A percentile compares a stretch with the other conserved stretches of the same genome.
phyloP scores from a whole-genome alignment of 1,139 yeast genomes.

The Scheffersomyces lignicola region DNA sequence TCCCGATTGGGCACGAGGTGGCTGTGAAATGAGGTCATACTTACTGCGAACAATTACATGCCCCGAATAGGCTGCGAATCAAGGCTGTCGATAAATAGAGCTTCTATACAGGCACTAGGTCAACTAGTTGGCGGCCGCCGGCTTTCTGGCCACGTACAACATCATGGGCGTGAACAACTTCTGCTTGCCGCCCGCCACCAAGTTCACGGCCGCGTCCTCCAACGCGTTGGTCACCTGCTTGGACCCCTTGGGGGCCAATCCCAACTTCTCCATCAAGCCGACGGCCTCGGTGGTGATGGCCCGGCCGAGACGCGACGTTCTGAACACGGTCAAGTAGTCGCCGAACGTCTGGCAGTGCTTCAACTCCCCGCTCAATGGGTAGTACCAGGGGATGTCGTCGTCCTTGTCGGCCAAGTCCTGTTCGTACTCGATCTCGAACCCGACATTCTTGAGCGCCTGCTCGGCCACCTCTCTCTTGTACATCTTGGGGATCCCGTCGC shows the following conservation, averaged over 20 bases:
- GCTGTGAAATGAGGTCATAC: too few relatives aligned
- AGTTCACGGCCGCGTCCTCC: slow-evolving; percentile 95
- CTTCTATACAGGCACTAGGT: too few relatives aligned
- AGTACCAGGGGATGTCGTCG: slow-evolving; percentile 96
- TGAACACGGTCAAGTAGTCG: slow-evolving; percentile 81
- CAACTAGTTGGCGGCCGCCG: slow-evolving; percentile 29
- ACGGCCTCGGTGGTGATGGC: slow-evolving; percentile 77
- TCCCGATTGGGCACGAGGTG: too few relatives aligned
- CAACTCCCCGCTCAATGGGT: slow-evolving; percentile 94
- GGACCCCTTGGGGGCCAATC: slow-evolving; percentile 93
- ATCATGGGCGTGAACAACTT: slow-evolving; percentile 95
- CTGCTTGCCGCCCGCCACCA: slow-evolving; percentile 89
- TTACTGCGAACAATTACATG: too few relatives aligned
- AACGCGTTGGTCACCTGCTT: slow-evolving; percentile 86
- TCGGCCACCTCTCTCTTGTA: slow-evolving; percentile 81
- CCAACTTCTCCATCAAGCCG: slow-evolving; percentile 75
- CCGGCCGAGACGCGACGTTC: slow-evolving; percentile 90
- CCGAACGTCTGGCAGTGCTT: slow-evolving; percentile 76
- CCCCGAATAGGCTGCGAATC: too few relatives aligned
- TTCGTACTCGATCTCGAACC: slow-evolving; percentile 76
- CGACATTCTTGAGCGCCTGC: slow-evolving; percentile 81
- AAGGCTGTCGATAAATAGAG: too few relatives aligned
- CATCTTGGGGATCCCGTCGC: slow-evolving; percentile 99
- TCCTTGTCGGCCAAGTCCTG: slow-evolving; percentile 80
- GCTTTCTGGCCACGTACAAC: slow-evolving; percentile 85